phyloP scores from a whole-genome alignment of 2,329 filamentous ascomycete genomes.

The Sporothrix pallida region DNA sequence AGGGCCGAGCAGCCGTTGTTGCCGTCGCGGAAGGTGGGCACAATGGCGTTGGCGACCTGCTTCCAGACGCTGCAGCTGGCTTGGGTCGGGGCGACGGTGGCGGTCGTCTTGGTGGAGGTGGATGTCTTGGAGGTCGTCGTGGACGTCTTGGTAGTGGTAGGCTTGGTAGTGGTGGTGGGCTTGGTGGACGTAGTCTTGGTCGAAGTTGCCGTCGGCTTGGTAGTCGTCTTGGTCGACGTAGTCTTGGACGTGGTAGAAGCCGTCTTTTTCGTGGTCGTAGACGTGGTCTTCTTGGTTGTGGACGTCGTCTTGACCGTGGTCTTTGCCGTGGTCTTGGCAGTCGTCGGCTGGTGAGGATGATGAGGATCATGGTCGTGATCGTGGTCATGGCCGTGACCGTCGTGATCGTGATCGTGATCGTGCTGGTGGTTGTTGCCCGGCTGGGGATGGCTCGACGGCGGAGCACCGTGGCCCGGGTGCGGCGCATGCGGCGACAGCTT shows the following conservation, averaged over 20 bases:
- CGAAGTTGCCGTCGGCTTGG: neutral
- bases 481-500: slow-evolving; percentile 17
- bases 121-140: neutral
- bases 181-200: slow-evolving; percentile 12
- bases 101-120: slow-evolving; percentile 1
- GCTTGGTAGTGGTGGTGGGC: neutral
- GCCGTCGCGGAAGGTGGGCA: slow-evolving; percentile 43
- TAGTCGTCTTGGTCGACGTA: slow-evolving; percentile 10
- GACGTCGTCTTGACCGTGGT: neutral
- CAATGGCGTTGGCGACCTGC: slow-evolving; percentile 48
- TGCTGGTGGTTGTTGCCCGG: neutral
- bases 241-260: neutral
- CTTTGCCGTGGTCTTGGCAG: neutral
- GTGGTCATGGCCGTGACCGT: neutral
- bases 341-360: neutral
- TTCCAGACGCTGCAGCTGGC: slow-evolving; percentile 48
- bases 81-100: neutral
- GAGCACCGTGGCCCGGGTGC: neutral
- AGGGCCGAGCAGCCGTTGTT: slow-evolving; percentile 47
- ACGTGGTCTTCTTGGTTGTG: neutral
- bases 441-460: neutral
- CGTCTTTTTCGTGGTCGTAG: neutral
- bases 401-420: neutral
- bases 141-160: neutral
- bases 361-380: neutral